Percentiles rank a stretch among this genome's conserved stretches.
Conservation (phyloP, 2,329 filamentous ascomycete genomes). For the Fonsecaea nubica region DNA sequence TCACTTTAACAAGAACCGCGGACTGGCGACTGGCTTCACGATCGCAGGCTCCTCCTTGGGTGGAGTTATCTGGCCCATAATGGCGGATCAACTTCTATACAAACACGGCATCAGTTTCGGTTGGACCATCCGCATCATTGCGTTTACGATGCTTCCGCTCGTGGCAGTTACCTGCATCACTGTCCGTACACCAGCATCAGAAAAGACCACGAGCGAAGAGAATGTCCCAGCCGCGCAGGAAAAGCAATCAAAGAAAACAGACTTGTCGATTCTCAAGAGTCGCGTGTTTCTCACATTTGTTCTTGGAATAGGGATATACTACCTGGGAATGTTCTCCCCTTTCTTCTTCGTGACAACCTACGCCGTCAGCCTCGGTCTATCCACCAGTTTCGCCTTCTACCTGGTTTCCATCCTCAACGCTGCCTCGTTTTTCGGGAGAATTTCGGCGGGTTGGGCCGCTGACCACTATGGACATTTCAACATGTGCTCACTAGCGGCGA, state of each 20-base stretch:
- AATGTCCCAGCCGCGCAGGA: background rate
- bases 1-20: slow-evolving; percentile 57
- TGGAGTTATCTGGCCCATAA: slow-evolving; percentile 60
- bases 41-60: slow-evolving; percentile 59
- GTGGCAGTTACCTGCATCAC: slow-evolving; percentile 50
- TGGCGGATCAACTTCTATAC: slow-evolving; percentile 58
- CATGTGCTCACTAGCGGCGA: slow-evolving; percentile 38
- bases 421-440: slow-evolving; percentile 46
- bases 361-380: slow-evolving; percentile 40
- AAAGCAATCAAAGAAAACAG: slow-evolving; percentile 36
- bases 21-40: slow-evolving; percentile 55
- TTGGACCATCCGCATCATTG: slow-evolving; percentile 62
- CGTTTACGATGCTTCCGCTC: slow-evolving; percentile 58
- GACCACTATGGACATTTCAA: slow-evolving; percentile 47
- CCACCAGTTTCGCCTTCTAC: slow-evolving; percentile 40
- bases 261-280: slow-evolving; percentile 42
- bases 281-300: slow-evolving; percentile 38
- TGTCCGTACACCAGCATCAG: slow-evolving; percentile 22
- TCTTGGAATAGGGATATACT: slow-evolving; percentile 39
- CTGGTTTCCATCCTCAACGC: slow-evolving; percentile 46
- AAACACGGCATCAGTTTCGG: slow-evolving; percentile 53
- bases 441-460: slow-evolving; percentile 45
- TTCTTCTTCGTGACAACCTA: slow-evolving; percentile 46
- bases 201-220: slow-evolving; percentile 4
- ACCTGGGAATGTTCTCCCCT: slow-evolving; percentile 43